phyloP scores from a whole-genome alignment of 768 basidiomycete species.

The Podaxis mareebaensis region DNA sequence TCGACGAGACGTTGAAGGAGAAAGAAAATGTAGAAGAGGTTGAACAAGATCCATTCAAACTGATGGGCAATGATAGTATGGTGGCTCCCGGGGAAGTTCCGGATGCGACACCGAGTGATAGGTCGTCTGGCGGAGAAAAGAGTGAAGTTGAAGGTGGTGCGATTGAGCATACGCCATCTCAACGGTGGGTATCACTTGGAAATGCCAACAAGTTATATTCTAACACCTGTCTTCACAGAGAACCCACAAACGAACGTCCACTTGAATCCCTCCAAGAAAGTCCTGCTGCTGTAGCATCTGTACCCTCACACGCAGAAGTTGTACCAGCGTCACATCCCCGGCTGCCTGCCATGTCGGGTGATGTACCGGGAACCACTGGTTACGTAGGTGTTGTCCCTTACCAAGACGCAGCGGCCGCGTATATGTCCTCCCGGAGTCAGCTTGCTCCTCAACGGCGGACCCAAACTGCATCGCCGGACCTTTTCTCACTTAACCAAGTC shows the following conservation, averaged over 20 bases:
- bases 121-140: constrained; percentile 5
- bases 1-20: neutral
- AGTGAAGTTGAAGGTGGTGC: neutral
- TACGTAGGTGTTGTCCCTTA: neutral
- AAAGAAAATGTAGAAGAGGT: neutral
- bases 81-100: constrained; percentile 21
- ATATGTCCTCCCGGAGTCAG: neutral
- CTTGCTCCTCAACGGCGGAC: neutral
- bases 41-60: constrained; percentile 32
- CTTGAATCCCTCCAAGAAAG: neutral
- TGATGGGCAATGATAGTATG: constrained; percentile 26
- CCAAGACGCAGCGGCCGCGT: neutral
- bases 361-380: neutral
- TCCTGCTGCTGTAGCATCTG: neutral
- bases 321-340: neutral
- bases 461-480: constrained; percentile 1
- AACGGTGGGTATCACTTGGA: neutral
- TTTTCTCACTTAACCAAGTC: constrained; percentile 4
- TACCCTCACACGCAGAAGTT: neutral
- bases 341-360: neutral
- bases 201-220: neutral
- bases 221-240: neutral
- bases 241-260: neutral
- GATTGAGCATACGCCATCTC: neutral
- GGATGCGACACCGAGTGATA: neutral